Evolutionary conservation across 1,284 basidiomycete genomes (phyloP).

Genomic region (Coniophora puteana): DNA sequence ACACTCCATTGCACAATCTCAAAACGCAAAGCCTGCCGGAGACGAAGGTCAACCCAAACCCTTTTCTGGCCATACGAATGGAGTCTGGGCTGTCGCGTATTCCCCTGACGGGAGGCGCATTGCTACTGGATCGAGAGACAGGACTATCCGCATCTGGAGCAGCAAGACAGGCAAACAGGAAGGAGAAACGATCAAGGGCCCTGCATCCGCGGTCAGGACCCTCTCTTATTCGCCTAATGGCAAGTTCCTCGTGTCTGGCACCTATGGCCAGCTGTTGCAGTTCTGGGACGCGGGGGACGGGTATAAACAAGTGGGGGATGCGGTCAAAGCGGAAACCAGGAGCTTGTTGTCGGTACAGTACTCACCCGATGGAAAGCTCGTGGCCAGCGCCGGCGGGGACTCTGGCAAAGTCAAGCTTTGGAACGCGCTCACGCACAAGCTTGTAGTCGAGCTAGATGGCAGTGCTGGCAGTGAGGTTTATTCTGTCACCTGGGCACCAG

Average conservation of each 20-base stretch:
- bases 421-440: neutral
- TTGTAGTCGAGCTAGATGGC: neutral
- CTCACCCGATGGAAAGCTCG: conserved; percentile 6
- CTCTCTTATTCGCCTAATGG: conserved; percentile 7
- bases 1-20: too few species aligned
- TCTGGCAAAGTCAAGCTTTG: neutral
- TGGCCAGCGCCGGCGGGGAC: neutral
- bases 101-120: conserved; percentile 6
- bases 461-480: neutral
- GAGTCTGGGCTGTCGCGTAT: conserved; percentile 4
- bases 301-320: neutral
- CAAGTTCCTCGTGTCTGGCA: conserved; percentile 2
- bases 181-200: conserved; percentile 4
- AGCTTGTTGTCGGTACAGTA: neutral
- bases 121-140: conserved; percentile 5
- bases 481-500: neutral
- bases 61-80: conserved; percentile 3
- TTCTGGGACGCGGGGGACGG: conserved; percentile 6
- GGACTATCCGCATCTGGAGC: conserved; percentile 12
- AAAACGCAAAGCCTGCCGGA: neutral
- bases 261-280: conserved; percentile 2
- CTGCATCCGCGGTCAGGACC: conserved; percentile 1
- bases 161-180: conserved; percentile 1
- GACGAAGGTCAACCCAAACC: too few species aligned
- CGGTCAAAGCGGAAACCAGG: conserved; percentile 2